These are phyloP conservation scores for Picea engelmannii DNA, from an alignment of 83 land plant species.

Conservation along the genomic window DNA sequence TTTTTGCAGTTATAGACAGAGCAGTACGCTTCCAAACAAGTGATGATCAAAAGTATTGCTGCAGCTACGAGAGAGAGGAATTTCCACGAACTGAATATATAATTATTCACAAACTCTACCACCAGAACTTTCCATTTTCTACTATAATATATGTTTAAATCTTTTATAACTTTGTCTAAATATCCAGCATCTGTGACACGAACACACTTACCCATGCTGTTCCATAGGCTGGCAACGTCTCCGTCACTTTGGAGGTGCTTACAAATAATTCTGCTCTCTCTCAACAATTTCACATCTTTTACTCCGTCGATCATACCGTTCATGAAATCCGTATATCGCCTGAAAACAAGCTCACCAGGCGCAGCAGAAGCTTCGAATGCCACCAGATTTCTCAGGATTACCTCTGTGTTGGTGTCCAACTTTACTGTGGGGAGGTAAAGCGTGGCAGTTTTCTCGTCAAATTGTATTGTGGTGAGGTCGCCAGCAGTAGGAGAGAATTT, in stretches of 20 bases:
- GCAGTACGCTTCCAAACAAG: conserved; percentile 41
- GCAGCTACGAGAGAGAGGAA: conserved; percentile 30
- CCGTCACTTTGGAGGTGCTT: conserved; percentile 33
- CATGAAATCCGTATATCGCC: conserved; percentile 7
- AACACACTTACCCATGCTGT: conserved; percentile 27
- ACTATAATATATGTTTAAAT: conserved; percentile 34
- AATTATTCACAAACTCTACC: conserved; percentile 15
- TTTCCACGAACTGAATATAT: conserved; percentile 48
- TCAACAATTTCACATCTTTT: conserved; percentile 41
- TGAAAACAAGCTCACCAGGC: conserved; percentile 27
- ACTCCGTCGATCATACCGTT: conserved; percentile 44
- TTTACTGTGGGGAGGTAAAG: too few species aligned
- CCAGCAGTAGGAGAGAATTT: too few species aligned
- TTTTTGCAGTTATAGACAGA: conserved; percentile 25
- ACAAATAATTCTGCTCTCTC: conserved; percentile 24
- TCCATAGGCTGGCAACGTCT: too few species aligned
- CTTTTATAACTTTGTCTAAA: conserved; percentile 34
- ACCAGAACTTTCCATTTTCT: background rate
- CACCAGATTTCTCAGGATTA: too few species aligned
- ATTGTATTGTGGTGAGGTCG: too few species aligned
- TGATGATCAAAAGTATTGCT: conserved; percentile 26
- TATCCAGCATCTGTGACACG: conserved; percentile 45
- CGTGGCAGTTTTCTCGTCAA: too few species aligned
- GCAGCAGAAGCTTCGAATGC: conserved; percentile 29
- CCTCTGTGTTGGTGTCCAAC: too few species aligned